Base-by-base conservation (phyloP, 495 filamentous ascomycete species). In the Hypoxylon perforatum region DNA sequence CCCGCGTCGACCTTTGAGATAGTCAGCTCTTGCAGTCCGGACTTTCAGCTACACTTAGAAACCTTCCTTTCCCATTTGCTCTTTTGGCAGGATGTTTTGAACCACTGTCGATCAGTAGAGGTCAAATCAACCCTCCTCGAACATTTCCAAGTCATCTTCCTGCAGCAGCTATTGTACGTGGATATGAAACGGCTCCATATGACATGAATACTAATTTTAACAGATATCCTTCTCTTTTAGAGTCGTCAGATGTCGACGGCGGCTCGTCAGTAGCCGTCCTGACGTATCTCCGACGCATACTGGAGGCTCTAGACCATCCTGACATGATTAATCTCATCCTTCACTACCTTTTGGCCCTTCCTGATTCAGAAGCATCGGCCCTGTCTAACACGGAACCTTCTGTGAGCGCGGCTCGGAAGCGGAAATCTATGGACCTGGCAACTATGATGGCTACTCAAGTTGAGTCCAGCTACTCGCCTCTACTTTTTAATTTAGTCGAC, bases 11-110 rank as follows among this genome's bases (percentile, higher is more conserved):
- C 84, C 19, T 84, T 82, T 58, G 89, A 90, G 51, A 87, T 91
- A n/a, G 86, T 90, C 61, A 88, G 83, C 62, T 88, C 89, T 11
- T 89, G 84, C 58, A 88, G 90, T 52, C 70, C 82, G 14, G 84
- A 90, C 14, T 90, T 96, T 61, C 90, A 91, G 57, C 81, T 85
- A 6, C 89, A 96, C 66, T 86, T 99, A 77, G 90, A 93, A 47
- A 96, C 95, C 0, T 98, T 99, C 70, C 85, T 99, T 22, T 96
- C 95, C 12, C 94, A 97, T 71, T 82, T 99, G 12, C 79, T 93
- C 14, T 99, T 99, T 67, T 99, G 95, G 96, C 95, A 99, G 71
- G 95, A 99, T 76, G 92, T 97, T 14, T 84, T 99, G 47, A 93
- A 97, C 71, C 92, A 98, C 77, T 99, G 95, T 78, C 87, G 87